These are phyloP conservation scores for Powellomyces hirtus DNA, from an alignment of 192 early-diverging fungal species.

Conservation along the genomic window DNA sequence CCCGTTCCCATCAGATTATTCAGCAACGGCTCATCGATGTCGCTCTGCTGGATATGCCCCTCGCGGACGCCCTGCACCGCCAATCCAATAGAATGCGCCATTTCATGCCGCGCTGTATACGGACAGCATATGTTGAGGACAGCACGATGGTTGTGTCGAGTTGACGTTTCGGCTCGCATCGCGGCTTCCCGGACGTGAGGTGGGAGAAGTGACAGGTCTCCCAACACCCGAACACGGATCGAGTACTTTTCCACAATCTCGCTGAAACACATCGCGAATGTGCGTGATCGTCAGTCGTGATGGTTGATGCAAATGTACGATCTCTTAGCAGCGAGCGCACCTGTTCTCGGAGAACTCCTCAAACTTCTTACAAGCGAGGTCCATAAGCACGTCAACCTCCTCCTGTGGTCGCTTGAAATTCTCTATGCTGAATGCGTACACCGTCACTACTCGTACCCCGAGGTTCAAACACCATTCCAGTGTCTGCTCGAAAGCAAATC, in stretches of 20 bases:
- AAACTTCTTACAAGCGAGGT: slow-evolving; percentile 74
- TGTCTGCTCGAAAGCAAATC: slow-evolving; percentile 44
- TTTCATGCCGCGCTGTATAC: slow-evolving; percentile 91
- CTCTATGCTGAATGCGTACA: slow-evolving; percentile 97
- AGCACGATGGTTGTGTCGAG: slow-evolving; percentile 60
- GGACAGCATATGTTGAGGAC: slow-evolving; percentile 89
- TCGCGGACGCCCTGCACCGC: slow-evolving; percentile 57
- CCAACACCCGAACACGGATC: slow-evolving; percentile 78
- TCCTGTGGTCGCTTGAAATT: slow-evolving; percentile 88
- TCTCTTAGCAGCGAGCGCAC: slow-evolving; percentile 43
- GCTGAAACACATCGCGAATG: no score
- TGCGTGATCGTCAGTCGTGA: no score
- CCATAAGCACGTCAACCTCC: slow-evolving; percentile 86
- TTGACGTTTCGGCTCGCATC: slow-evolving; percentile 56
- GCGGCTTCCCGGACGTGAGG: slow-evolving; percentile 61
- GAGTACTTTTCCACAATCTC: slow-evolving; percentile 68
- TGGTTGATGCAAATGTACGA: neutral
- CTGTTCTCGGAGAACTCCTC: slow-evolving; percentile 68
- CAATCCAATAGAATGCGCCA: slow-evolving; percentile 58
- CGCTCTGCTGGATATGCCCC: slow-evolving; percentile 46
- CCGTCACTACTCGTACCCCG: slow-evolving; percentile 81
- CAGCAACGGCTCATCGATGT: slow-evolving; percentile 61
- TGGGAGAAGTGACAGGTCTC: slow-evolving; percentile 69
- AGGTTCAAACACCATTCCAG: slow-evolving; percentile 86
- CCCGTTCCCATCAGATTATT: slow-evolving; percentile 63